Evolutionary conservation across 371 early-diverging fungal genomes (phyloP).

Genomic region (Saksenaea oblongispora): DNA sequence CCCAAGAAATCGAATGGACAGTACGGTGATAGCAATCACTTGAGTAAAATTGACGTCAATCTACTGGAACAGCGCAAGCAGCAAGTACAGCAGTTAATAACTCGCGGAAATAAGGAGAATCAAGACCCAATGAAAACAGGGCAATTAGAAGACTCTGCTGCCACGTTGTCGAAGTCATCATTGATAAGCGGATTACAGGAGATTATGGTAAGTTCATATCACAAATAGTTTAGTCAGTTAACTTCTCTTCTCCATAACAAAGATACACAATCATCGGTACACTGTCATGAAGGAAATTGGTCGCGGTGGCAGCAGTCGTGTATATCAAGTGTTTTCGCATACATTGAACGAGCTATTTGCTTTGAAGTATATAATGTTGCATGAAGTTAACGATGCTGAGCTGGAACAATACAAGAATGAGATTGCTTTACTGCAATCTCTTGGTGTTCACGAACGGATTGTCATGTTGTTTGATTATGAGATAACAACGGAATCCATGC

Average conservation of each 20-base stretch:
- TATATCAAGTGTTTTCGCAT: conserved; percentile 79
- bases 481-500: conserved; percentile 33
- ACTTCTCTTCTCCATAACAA: not conserved
- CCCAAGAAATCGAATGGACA: not conserved
- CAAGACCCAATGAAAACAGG: not conserved
- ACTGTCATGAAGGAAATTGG: conserved; percentile 70
- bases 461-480: conserved; percentile 82
- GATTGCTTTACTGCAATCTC: conserved; percentile 68
- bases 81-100: not conserved
- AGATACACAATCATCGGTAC: conserved; percentile 4
- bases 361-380: conserved; percentile 80
- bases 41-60: not conserved
- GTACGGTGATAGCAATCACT: not conserved
- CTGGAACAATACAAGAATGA: conserved; percentile 83
- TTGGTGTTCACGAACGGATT: conserved; percentile 65
- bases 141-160: not conserved
- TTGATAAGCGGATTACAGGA: not conserved
- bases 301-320: conserved; percentile 87
- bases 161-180: not conserved
- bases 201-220: not conserved
- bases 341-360: conserved; percentile 72
- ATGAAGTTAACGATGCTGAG: conserved; percentile 65
- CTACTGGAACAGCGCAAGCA: not conserved
- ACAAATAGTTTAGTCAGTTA: not conserved
- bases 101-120: not conserved